A percentile compares a stretch with the other conserved stretches of the same genome.
Evolutionary conservation across 2,329 filamentous ascomycete species (phyloP).

Genomic region (Pseudogymnoascus destructans): DNA sequence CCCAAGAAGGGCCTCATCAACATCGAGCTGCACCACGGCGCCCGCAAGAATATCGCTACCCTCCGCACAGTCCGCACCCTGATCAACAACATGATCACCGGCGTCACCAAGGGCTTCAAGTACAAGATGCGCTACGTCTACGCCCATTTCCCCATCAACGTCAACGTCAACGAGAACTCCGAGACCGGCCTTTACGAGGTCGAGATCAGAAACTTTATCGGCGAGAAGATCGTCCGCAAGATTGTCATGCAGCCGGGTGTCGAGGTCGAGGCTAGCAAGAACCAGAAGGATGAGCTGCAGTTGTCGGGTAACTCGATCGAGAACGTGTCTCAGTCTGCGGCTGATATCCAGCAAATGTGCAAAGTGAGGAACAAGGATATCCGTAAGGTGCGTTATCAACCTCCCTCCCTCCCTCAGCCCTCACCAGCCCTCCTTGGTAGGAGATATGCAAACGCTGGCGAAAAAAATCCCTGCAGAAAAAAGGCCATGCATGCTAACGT

Average conservation of each 20-base stretch:
- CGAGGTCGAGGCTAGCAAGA: constrained; percentile 76
- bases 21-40: constrained; percentile 97
- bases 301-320: constrained; percentile 91
- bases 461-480: background rate
- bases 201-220: constrained; percentile 98
- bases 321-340: constrained; percentile 92
- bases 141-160: constrained; percentile 99
- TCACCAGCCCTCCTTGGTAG: background rate
- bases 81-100: constrained; percentile 97
- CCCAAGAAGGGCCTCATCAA: constrained; percentile 77
- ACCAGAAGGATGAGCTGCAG: constrained; percentile 95
- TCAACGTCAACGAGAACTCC: constrained; percentile 93
- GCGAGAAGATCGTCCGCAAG: constrained; percentile 96
- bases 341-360: constrained; percentile 99
- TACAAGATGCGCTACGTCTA: constrained; percentile 99
- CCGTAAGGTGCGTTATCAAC: constrained; percentile 60
- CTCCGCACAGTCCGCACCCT: constrained; percentile 95
- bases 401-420: constrained; percentile 20
- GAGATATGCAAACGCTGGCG: background rate
- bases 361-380: constrained; percentile 99
- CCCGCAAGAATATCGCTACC: constrained; percentile 93
- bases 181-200: constrained; percentile 83
- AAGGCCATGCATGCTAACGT: constrained; percentile 6
- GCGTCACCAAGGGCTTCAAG: constrained; percentile 98
- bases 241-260: constrained; percentile 85